Evolutionary conservation across 1,284 basidiomycete species (phyloP), one percentile per base, ranked within the genome.

Genomic region (Microbotryum scabiosae): DNA sequence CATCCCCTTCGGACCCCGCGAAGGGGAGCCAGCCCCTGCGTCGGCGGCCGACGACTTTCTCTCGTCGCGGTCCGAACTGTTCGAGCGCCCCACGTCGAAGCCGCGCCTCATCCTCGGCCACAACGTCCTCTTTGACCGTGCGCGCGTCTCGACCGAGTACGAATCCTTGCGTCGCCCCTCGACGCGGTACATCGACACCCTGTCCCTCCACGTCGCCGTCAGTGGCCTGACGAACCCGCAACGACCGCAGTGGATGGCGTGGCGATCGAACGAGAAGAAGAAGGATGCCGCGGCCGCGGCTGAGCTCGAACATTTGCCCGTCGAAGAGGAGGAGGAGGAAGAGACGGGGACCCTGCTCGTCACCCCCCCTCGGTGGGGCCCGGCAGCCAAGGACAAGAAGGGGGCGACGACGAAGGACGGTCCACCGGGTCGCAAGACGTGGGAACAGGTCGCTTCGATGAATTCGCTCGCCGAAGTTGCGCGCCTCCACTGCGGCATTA

Each of bases 181-280:
- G 50, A 93, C 83, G 25, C 84, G 94, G 2, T 99, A 89, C 74
- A 76, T 97, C 45, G 96, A 98, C 73, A 99, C 94, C 0, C 90
- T 98, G 84, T 85, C 90, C 1, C 79, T 99, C 12, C 94, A 99
- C 73, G 86, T 96, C 53, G 91, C 96, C 5, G 87, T 92, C 4
- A 86, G 88, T 63, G 94, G 96, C 7, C 94, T 98, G 60, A 94
- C 92, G 0, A 92, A 90, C 0, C 88, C 92, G 65, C 96, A 98
- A 73, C 84, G 93, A 0, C 90, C 91, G 0, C 87, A 88, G 2
- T 98, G 93, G 92, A 83, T 86, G 77, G 85, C 86, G 72, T 83
- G 92, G 73, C 81, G 83, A 59, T 90, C 89, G 71, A 75, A 79
- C 51, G 76, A 78, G 30, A 79, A 80, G 62, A 77, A 79, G 59